Percentiles rank a stretch among this genome's conserved stretches.
These are phyloP conservation scores for Ettlia oleoabundans DNA, from an alignment of 139 green algal genomes.

Conservation along the genomic window DNA sequence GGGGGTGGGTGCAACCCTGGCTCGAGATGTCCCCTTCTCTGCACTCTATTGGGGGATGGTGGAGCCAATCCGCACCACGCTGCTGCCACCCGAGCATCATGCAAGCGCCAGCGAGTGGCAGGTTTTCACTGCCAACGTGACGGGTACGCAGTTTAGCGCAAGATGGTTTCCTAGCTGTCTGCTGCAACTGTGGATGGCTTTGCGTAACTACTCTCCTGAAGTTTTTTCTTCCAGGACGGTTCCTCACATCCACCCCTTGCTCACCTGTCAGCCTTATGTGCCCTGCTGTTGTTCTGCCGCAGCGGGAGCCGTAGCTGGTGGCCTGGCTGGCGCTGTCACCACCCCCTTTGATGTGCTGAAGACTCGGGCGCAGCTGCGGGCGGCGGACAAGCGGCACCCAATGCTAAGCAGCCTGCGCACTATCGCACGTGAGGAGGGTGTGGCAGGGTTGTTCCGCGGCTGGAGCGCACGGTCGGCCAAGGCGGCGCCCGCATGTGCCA, in stretches of 20 bases:
- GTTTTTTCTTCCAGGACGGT: neutral
- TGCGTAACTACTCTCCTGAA: too few relatives aligned
- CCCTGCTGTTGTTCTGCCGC: neutral
- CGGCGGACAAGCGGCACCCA: neutral
- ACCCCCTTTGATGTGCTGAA: conserved; percentile 98
- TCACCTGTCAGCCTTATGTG: too few relatives aligned
- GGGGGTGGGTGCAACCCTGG: conserved; percentile 82
- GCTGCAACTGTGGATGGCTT: too few relatives aligned
- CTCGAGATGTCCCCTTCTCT: conserved; percentile 93
- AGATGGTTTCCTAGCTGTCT: neutral
- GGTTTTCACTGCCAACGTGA: conserved; percentile 69
- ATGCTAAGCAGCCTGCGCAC: conserved; percentile 49
- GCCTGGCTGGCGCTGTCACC: conserved; percentile 81
- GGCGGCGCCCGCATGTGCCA: conserved; percentile 87
- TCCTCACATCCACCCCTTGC: neutral
- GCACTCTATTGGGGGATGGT: conserved; percentile 93
- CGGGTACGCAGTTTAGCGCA: conserved; percentile 13
- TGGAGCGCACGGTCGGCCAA: conserved; percentile 71
- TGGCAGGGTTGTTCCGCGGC: conserved; percentile 79
- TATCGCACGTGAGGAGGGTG: conserved; percentile 64
- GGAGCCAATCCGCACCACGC: conserved; percentile 74
- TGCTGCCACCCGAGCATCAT: conserved; percentile 42
- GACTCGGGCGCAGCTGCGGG: conserved; percentile 85
- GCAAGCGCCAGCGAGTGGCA: conserved; percentile 28
- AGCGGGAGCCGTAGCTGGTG: conserved; percentile 74